Conservation (phyloP, 2,329 filamentous ascomycete species). For the Emergomyces orientalis region DNA sequence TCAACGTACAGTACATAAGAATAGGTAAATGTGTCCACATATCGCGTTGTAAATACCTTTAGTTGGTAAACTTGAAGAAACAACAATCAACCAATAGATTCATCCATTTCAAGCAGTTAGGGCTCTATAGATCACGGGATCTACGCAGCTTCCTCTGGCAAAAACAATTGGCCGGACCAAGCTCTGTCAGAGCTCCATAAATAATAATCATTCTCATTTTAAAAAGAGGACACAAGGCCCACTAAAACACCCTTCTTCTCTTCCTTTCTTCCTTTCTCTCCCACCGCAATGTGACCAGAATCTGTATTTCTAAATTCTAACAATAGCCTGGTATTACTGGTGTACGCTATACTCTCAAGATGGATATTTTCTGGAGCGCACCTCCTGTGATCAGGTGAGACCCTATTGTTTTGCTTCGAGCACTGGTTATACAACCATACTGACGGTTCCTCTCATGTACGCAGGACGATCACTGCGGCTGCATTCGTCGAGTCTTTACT, state of each 20-base stretch:
- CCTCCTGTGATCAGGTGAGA: conserved; percentile 58
- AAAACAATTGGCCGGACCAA: too few relatives aligned
- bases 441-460: neutral
- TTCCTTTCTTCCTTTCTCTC: neutral
- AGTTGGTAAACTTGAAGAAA: too few relatives aligned
- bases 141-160: neutral
- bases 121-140: neutral
- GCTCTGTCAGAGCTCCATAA: too few relatives aligned
- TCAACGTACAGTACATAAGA: too few relatives aligned
- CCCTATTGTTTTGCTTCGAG: neutral
- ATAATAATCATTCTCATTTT: too few relatives aligned
- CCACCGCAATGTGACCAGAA: neutral
- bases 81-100: too few relatives aligned
- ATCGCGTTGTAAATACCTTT: too few relatives aligned
- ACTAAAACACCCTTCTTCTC: neutral
- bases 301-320: neutral
- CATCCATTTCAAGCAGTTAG: neutral
- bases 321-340: neutral
- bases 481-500: conserved; percentile 55
- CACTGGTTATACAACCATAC: neutral
- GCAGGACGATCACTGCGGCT: conserved; percentile 58
- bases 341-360: conserved; percentile 20
- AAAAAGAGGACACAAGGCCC: neutral
- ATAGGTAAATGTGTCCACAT: too few relatives aligned
- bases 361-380: conserved; percentile 56